Conservation (phyloP, 768 basidiomycete species). For the Daedalea quercina region DNA sequence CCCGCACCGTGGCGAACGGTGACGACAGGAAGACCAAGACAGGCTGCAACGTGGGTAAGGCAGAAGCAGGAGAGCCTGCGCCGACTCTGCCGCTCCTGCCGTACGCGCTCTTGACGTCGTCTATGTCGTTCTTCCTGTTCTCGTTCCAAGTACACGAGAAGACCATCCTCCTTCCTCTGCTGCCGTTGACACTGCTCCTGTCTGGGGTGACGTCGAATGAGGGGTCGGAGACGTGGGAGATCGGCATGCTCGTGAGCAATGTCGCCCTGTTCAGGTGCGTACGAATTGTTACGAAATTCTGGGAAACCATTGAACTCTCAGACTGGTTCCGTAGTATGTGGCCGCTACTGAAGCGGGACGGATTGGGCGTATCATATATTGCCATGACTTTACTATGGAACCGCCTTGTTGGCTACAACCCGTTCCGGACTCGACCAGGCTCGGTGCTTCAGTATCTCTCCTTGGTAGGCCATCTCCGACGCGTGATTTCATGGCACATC, state of each 20-base stretch:
- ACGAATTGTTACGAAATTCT: too few relatives aligned
- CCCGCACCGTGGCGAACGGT: conserved; percentile 1
- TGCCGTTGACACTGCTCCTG: conserved; percentile 78
- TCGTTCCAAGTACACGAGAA: conserved; percentile 98
- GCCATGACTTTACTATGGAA: conserved; percentile 75
- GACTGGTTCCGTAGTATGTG: conserved; percentile 61
- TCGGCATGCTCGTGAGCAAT: conserved; percentile 74
- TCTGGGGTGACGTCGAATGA: conserved; percentile 44
- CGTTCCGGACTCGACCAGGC: conserved; percentile 37
- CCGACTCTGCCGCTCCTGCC: conserved; percentile 67
- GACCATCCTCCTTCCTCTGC: conserved; percentile 76
- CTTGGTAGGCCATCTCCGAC: conserved; percentile 42
- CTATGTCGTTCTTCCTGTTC: conserved; percentile 92
- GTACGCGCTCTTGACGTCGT: conserved; percentile 71
- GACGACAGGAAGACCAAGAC: background rate
- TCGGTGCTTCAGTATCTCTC: conserved; percentile 51
- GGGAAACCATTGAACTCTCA: too few relatives aligned
- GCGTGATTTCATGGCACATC: too few relatives aligned
- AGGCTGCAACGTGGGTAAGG: conserved; percentile 7
- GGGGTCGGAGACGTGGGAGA: conserved; percentile 35
- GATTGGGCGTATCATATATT: conserved; percentile 67
- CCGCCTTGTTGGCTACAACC: conserved; percentile 70
- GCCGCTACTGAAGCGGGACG: conserved; percentile 80
- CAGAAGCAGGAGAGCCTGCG: conserved; percentile 25
- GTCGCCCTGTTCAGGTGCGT: conserved; percentile 85